Evolutionary conservation across 192 early-diverging fungal species (phyloP).

Genomic region (Backusella liffmaniae): DNA sequence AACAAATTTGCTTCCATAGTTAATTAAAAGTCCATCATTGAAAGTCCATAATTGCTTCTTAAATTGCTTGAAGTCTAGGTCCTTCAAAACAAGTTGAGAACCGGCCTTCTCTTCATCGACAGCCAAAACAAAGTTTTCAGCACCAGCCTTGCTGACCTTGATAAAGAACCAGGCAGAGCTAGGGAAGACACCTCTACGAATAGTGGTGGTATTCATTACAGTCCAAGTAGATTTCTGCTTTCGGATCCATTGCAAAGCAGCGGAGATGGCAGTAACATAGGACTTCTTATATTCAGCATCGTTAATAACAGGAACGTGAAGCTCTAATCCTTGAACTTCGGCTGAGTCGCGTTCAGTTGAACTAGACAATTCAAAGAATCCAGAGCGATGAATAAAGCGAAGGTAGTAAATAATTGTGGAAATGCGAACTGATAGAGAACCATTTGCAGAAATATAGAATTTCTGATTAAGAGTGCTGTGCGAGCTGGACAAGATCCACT

Average conservation of each 20-base stretch:
- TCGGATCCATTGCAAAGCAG: not conserved
- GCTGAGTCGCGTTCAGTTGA: not conserved
- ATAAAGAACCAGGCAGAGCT: conserved; percentile 26
- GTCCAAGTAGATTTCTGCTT: not conserved
- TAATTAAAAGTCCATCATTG: conserved; percentile 23
- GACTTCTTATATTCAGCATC: conserved; percentile 1
- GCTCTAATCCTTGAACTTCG: conserved; percentile 4
- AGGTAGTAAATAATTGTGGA: conserved; percentile 16
- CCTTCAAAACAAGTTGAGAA: conserved; percentile 21
- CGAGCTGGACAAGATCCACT: conserved; percentile 17
- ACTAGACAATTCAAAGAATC: not conserved
- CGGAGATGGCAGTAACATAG: not conserved
- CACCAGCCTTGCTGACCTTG: conserved; percentile 13
- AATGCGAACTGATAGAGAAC: conserved; percentile 19
- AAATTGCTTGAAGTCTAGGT: conserved; percentile 15
- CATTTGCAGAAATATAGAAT: conserved; percentile 14
- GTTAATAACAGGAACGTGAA: conserved; percentile 17
- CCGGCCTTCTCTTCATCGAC: not conserved
- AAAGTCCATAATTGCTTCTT: conserved; percentile 27
- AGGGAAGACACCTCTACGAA: conserved; percentile 24
- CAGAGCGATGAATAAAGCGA: conserved; percentile 1
- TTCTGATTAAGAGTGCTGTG: conserved; percentile 5
- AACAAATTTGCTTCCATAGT: conserved; percentile 19
- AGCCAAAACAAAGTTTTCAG: conserved; percentile 22
- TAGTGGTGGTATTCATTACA: conserved; percentile 13